Percentiles rank a stretch among this genome's conserved stretches.
These are phyloP conservation scores for Penicillium sp. DNA, from an alignment of 2,329 filamentous ascomycete genomes.

Conservation along the genomic window DNA sequence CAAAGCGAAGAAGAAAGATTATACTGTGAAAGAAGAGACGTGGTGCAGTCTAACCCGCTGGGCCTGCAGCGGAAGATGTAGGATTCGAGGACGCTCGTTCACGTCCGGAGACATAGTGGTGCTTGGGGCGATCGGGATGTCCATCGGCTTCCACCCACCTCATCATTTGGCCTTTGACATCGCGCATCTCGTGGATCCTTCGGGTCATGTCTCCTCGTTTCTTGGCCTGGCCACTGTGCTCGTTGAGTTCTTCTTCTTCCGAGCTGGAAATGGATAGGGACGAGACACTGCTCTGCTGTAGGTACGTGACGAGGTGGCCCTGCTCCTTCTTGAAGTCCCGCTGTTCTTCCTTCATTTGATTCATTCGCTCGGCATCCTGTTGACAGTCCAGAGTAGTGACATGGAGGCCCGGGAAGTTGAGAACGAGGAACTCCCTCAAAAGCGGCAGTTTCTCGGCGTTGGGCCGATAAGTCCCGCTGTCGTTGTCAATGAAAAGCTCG, in stretches of 20 bases:
- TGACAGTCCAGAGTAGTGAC: slow-evolving; percentile 72
- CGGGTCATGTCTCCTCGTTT: slow-evolving; percentile 29
- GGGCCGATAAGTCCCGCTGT: slow-evolving; percentile 88
- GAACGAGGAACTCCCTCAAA: slow-evolving; percentile 67
- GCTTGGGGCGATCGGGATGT: slow-evolving; percentile 20
- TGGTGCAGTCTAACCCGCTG: slow-evolving; percentile 1
- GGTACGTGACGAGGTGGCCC: slow-evolving; percentile 53
- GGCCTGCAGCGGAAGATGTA: neutral
- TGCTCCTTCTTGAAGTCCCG: slow-evolving; percentile 68
- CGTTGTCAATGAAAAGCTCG: slow-evolving; percentile 91
- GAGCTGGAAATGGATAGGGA: slow-evolving; percentile 53
- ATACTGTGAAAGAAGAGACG: neutral
- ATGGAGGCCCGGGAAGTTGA: slow-evolving; percentile 74
- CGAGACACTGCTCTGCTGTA: slow-evolving; percentile 49
- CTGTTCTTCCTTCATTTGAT: slow-evolving; percentile 73
- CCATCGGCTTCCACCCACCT: slow-evolving; percentile 35
- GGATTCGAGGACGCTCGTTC: slow-evolving; percentile 18
- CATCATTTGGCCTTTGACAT: slow-evolving; percentile 37
- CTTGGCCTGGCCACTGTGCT: slow-evolving; percentile 28
- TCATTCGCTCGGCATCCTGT: slow-evolving; percentile 68
- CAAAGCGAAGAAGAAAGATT: neutral
- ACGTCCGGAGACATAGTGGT: slow-evolving; percentile 13
- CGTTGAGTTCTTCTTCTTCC: slow-evolving; percentile 59
- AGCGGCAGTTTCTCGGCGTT: slow-evolving; percentile 72
- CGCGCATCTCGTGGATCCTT: slow-evolving; percentile 37